phyloP scores from a whole-genome alignment of 768 basidiomycete species.

The Fomitopsis serialis region DNA sequence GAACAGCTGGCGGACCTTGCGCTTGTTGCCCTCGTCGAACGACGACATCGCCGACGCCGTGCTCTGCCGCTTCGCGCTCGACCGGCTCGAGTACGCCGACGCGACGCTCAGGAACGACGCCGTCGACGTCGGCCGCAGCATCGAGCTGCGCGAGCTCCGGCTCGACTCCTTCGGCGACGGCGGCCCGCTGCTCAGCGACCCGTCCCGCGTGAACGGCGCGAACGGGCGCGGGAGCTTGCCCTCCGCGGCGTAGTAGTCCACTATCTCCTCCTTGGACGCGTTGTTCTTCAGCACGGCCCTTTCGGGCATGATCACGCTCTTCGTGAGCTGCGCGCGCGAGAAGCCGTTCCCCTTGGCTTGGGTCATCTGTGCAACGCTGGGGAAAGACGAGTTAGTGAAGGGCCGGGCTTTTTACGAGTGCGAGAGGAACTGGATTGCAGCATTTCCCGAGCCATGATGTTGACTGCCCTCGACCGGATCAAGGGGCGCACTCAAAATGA shows the following conservation, averaged over 20 bases:
- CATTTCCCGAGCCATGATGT: too few relatives aligned
- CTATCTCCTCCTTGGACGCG: slow-evolving; percentile 35
- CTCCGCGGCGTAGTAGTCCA: slow-evolving; percentile 38
- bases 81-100: slow-evolving; percentile 10
- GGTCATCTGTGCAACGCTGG: neutral
- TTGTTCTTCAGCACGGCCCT: slow-evolving; percentile 35
- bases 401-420: neutral
- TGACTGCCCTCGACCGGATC: too few relatives aligned
- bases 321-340: slow-evolving; percentile 39
- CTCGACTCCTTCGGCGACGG: neutral
- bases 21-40: slow-evolving; percentile 21
- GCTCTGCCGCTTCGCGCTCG: slow-evolving; percentile 13
- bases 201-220: slow-evolving; percentile 28
- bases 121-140: neutral
- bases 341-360: slow-evolving; percentile 19
- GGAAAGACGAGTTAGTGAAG: neutral
- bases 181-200: neutral
- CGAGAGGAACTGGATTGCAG: too few relatives aligned
- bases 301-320: slow-evolving; percentile 48
- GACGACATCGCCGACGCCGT: slow-evolving; percentile 12
- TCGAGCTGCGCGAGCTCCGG: neutral
- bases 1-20: slow-evolving; percentile 62
- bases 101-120: slow-evolving; percentile 13
- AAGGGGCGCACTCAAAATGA: too few relatives aligned
- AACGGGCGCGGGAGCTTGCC: slow-evolving; percentile 38